These are phyloP conservation scores for Lipomyces mesembrius DNA, from an alignment of 805 yeast species.

Conservation along the genomic window DNA sequence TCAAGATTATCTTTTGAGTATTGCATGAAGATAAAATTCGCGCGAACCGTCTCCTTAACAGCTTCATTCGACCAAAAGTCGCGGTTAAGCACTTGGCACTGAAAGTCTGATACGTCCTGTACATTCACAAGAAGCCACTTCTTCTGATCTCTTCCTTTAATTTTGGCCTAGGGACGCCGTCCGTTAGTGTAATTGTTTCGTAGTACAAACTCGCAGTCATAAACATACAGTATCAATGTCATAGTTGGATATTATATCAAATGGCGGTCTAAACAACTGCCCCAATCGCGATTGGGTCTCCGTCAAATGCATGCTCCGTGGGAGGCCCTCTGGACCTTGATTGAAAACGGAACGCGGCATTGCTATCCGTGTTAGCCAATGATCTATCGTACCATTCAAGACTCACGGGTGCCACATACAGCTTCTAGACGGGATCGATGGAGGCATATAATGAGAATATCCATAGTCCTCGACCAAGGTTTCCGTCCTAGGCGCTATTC, in stretches of 20 bases:
- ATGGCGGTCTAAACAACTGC: constrained; percentile 87
- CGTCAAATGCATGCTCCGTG: constrained; percentile 13
- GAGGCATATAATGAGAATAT: constrained; percentile 30
- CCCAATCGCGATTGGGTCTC: constrained; percentile 73
- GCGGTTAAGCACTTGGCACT: constrained; percentile 86
- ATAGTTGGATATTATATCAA: constrained; percentile 74
- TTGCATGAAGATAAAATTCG: constrained; percentile 81
- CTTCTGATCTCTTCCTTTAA: constrained; percentile 61
- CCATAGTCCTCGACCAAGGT: constrained; percentile 60
- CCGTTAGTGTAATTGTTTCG: not conserved
- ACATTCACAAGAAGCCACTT: constrained; percentile 89
- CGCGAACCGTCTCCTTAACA: constrained; percentile 66
- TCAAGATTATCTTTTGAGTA: constrained; percentile 76
- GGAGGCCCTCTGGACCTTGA: constrained; percentile 44
- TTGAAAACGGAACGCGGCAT: constrained; percentile 54
- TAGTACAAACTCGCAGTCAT: not conserved
- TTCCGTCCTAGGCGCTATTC: constrained; percentile 78
- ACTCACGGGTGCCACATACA: constrained; percentile 38
- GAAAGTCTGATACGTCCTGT: constrained; percentile 83
- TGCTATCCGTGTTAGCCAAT: not conserved
- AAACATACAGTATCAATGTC: constrained; percentile 57
- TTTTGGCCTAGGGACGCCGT: constrained; percentile 57
- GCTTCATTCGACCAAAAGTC: constrained; percentile 84
- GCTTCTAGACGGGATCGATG: constrained; percentile 26
- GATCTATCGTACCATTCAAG: not conserved